Evolutionary conservation across 2,329 filamentous ascomycete species (phyloP).

Genomic region (Biscogniauxia sp.): DNA sequence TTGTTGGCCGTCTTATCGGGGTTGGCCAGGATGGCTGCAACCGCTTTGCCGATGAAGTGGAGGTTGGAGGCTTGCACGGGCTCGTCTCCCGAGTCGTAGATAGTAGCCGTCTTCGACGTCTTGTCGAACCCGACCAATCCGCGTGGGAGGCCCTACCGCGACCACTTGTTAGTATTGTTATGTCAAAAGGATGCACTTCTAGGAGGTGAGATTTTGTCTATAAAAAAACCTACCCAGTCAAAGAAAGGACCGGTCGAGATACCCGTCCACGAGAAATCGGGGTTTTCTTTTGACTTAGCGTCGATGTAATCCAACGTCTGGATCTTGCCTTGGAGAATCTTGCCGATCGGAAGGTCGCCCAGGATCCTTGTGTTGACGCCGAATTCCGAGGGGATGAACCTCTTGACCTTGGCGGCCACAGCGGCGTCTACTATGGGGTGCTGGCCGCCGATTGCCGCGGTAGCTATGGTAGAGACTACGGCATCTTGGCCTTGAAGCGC

Average conservation of each 20-base stretch:
- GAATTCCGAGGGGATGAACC: slow-evolving; percentile 58
- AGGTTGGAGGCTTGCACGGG: slow-evolving; percentile 52
- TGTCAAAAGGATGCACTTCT: no score
- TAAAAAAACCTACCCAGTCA: slow-evolving; percentile 49
- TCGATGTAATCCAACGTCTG: slow-evolving; percentile 50
- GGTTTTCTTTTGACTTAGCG: slow-evolving; percentile 42
- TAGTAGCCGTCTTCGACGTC: slow-evolving; percentile 45
- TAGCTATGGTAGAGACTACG: slow-evolving; percentile 48
- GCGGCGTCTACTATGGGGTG: slow-evolving; percentile 52
- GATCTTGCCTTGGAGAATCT: slow-evolving; percentile 28
- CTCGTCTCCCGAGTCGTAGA: slow-evolving; percentile 56
- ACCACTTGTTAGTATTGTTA: no score
- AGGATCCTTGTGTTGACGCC: slow-evolving; percentile 33
- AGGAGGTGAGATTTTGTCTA: no score
- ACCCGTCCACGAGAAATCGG: slow-evolving; percentile 56
- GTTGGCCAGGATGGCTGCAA: slow-evolving; percentile 48
- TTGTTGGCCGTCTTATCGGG: slow-evolving; percentile 54
- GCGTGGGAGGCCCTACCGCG: slow-evolving; percentile 40
- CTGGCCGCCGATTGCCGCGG: slow-evolving; percentile 44
- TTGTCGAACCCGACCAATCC: slow-evolving; percentile 53
- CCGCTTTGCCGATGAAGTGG: slow-evolving; percentile 48
- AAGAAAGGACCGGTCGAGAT: slow-evolving; percentile 60
- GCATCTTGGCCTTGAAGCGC: slow-evolving; percentile 55
- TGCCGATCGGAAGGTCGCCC: slow-evolving; percentile 19
- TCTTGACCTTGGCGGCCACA: slow-evolving; percentile 53